Evolutionary conservation across 78 protist species (phyloP).

Genomic region (Speleostelium caveatum): DNA sequence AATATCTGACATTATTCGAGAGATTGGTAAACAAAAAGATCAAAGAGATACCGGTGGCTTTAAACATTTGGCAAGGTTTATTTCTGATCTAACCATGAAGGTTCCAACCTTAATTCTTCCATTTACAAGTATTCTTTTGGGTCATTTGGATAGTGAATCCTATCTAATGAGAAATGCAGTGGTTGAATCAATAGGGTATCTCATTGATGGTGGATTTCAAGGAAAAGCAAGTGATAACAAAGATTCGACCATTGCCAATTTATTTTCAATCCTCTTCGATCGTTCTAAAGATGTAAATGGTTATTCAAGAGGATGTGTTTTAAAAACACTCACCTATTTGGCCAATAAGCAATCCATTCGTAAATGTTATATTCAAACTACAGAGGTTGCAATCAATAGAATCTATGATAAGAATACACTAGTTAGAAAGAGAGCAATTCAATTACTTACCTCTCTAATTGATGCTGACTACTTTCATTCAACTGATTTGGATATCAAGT

Average conservation of each 20-base stretch:
- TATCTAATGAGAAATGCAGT: slow-evolving; percentile 77
- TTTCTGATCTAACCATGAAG: slow-evolving; percentile 7
- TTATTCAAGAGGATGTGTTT: slow-evolving; percentile 27
- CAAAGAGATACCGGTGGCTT: slow-evolving; percentile 8
- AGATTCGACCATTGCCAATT: neutral
- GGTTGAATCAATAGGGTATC: slow-evolving; percentile 27
- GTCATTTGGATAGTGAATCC: slow-evolving; percentile 26
- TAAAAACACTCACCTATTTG: slow-evolving; percentile 10
- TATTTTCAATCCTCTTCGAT: slow-evolving; percentile 25
- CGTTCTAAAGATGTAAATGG: slow-evolving; percentile 32
- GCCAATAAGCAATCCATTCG: slow-evolving; percentile 1
- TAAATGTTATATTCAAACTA: neutral
- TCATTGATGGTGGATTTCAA: slow-evolving; percentile 3
- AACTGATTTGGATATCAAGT: neutral
- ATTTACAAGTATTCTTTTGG: neutral
- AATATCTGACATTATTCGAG: slow-evolving; percentile 4
- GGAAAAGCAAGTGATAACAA: neutral
- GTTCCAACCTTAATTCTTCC: slow-evolving; percentile 43
- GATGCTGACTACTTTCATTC: slow-evolving; percentile 24
- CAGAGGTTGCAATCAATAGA: slow-evolving; percentile 22
- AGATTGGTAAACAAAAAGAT: slow-evolving; percentile 23
- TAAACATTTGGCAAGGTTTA: slow-evolving; percentile 35
- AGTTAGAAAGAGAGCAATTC: slow-evolving; percentile 61
- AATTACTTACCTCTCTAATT: slow-evolving; percentile 1
- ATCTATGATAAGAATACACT: slow-evolving; percentile 27